Evolutionary conservation across 805 yeast genomes (phyloP).

Genomic region (Kodamaea jinghongensis): DNA sequence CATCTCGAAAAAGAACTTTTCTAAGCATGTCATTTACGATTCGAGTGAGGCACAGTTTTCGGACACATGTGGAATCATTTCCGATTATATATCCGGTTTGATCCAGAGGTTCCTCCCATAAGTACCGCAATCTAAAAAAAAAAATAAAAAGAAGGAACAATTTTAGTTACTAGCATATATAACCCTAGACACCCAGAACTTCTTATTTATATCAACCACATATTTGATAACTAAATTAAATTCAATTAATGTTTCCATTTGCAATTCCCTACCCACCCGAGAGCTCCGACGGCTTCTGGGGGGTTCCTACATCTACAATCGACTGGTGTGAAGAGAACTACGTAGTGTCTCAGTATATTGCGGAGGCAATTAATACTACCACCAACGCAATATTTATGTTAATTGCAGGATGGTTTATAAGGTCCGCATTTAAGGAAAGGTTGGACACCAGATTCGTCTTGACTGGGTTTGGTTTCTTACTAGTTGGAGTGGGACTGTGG

Average conservation of each 20-base stretch:
- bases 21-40: no score
- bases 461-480: constrained; percentile 73
- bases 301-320: constrained; percentile 84
- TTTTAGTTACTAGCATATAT: no score
- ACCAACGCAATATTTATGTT: constrained; percentile 63
- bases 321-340: constrained; percentile 99
- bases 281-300: constrained; percentile 69
- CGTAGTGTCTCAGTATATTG: constrained; percentile 78
- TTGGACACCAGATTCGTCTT: constrained; percentile 70
- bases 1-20: no score
- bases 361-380: constrained; percentile 84
- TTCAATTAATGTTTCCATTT: constrained; percentile 42
- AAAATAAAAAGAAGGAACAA: no score
- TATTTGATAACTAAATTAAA: no score
- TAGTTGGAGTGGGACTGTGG: constrained; percentile 94
- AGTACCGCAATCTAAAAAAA: no score
- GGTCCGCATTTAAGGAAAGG: constrained; percentile 55
- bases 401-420: constrained; percentile 61
- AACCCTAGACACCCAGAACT: no score
- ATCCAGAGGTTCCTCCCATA: no score
- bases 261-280: constrained; percentile 55
- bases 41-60: no score
- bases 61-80: no score
- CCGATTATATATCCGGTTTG: no score
- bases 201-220: no score